A percentile compares a stretch with the other conserved stretches of the same genome.
Evolutionary conservation across 805 yeast genomes (phyloP).

Genomic region (Starmera quercuum): DNA sequence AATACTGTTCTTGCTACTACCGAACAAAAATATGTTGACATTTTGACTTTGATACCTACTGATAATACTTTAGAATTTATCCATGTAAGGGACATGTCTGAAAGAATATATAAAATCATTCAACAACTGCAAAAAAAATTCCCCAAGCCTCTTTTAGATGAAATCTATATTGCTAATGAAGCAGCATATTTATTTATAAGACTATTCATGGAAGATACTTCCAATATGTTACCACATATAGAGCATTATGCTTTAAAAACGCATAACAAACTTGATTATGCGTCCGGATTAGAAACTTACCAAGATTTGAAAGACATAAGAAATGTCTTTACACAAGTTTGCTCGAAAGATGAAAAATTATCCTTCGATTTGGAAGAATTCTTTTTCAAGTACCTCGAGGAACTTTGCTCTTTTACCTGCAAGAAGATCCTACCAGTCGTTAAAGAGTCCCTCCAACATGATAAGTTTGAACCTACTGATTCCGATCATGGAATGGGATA

Average conservation of each 20-base stretch:
- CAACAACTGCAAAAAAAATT: slow-evolving; percentile 50
- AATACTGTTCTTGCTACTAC: slow-evolving; percentile 31
- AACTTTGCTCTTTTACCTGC: slow-evolving; percentile 36
- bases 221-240: slow-evolving; percentile 42
- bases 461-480: slow-evolving; percentile 47
- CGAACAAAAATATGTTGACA: slow-evolving; percentile 33
- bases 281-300: slow-evolving; percentile 54
- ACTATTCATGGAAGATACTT: slow-evolving; percentile 46
- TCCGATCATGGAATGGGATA: slow-evolving; percentile 29
- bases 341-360: slow-evolving; percentile 29
- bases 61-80: slow-evolving; percentile 43
- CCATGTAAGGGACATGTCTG: slow-evolving; percentile 52
- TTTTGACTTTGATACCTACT: slow-evolving; percentile 48
- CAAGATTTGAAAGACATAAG: slow-evolving; percentile 44
- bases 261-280: slow-evolving; percentile 33
- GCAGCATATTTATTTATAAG: slow-evolving; percentile 41
- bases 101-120: slow-evolving; percentile 41
- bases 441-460: slow-evolving; percentile 47
- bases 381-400: slow-evolving; percentile 39
- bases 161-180: slow-evolving; percentile 41
- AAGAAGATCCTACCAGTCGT: slow-evolving; percentile 40
- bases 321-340: slow-evolving; percentile 41
- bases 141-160: slow-evolving; percentile 52
- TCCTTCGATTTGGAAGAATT: slow-evolving; percentile 48
- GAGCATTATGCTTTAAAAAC: slow-evolving; percentile 28